Base-by-base conservation (phyloP, 2,329 filamentous ascomycete species). In the Trichoderma citrinoviride region DNA sequence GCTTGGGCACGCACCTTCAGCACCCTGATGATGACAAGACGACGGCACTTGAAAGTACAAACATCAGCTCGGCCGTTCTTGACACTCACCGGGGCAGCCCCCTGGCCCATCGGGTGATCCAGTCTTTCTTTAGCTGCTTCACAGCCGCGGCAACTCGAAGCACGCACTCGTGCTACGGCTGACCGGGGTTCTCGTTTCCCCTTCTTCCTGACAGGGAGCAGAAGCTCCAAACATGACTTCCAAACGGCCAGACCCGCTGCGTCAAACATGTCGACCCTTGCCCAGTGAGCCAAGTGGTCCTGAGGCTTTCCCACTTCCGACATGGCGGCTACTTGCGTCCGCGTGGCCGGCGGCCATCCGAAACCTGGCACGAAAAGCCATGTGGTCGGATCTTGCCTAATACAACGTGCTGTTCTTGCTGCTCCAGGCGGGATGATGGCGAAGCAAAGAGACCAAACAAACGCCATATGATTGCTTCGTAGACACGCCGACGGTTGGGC, bases 371-470 rank as follows among this genome's bases (percentile, higher is more conserved):
- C 61, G 25, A 64, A 41, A 66, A 61, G 61, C 65, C 65, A 66
- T 66, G 65, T 66, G 65, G 65, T 55, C 61, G 65, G 61, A 66
- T 66, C 65, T 66, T 64, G 65, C 61, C 65, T 64, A 60, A 60
- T 64, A 60, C 65, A 66, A 60, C 65, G 54, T 66, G 27, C 43
- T 47, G 27, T 23, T 62, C 44, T 37, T 47, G 29, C 47, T 56
- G 33, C 25, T 41, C 25, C 43, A 33, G 41, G 49, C 55, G 44
- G 49, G 27, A 47, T n/a, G 29, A 47, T 21, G 12, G 29, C 25
- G 33, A 57, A 54, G 29, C 8, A 27, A 64, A 21, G 47, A 33
- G 53, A 37, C n/a, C 29, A 41, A n/a, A 21, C 21, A 55, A 29
- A 52, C 23, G 49, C 37, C 14, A 33, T 56, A 21, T 56, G 33